Evolutionary conservation across 805 yeast species (phyloP).

Genomic region (Metschnikowia similis): DNA sequence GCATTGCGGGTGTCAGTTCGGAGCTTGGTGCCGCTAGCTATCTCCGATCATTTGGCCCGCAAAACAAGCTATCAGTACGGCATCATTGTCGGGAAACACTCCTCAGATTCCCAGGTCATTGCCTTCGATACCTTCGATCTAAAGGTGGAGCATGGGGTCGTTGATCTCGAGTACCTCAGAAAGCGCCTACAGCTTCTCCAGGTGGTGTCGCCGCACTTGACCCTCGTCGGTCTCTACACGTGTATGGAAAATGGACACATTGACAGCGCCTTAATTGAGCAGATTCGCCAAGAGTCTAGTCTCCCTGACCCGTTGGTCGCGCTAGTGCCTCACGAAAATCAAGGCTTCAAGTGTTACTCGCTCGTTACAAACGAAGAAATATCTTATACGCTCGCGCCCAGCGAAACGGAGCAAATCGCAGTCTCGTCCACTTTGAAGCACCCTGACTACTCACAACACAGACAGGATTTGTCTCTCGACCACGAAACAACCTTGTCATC

Average conservation of each 20-base stretch:
- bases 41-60: slow-evolving; percentile 29
- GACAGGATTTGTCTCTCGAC: slow-evolving; percentile 7
- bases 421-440: slow-evolving; percentile 28
- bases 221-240: slow-evolving; percentile 30
- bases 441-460: slow-evolving; percentile 20
- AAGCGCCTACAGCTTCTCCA: slow-evolving; percentile 26
- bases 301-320: slow-evolving; percentile 8
- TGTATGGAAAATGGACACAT: slow-evolving; percentile 5
- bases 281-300: background rate
- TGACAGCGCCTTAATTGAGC: slow-evolving; percentile 11
- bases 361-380: slow-evolving; percentile 6
- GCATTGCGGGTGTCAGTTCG: slow-evolving; percentile 9
- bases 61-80: slow-evolving; percentile 20
- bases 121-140: slow-evolving; percentile 30
- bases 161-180: slow-evolving; percentile 24
- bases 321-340: slow-evolving; percentile 4
- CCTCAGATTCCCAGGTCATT: slow-evolving; percentile 4
- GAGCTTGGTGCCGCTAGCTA: slow-evolving; percentile 27
- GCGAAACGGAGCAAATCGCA: slow-evolving; percentile 31
- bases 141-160: slow-evolving; percentile 10
- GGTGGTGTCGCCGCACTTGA: slow-evolving; percentile 25
- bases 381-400: slow-evolving; percentile 19
- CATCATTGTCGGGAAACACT: slow-evolving; percentile 23
- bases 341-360: slow-evolving; percentile 6
- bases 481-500: slow-evolving; percentile 10